phyloP scores from a whole-genome alignment of 2,329 filamentous ascomycete species.

The Fusarium proliferatum region DNA sequence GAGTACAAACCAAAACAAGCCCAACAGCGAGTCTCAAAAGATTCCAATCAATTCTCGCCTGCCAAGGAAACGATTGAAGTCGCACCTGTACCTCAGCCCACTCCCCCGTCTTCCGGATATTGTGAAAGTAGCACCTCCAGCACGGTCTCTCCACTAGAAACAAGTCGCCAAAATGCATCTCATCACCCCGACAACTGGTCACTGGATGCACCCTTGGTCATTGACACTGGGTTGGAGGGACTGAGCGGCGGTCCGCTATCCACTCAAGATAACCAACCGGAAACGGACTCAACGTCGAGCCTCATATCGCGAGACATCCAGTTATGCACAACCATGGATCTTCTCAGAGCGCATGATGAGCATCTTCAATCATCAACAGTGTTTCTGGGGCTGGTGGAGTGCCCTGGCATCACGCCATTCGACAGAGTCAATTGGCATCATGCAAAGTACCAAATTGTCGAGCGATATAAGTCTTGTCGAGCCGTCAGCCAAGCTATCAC shows the following conservation, averaged over 20 bases:
- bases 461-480: background rate
- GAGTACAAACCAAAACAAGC: background rate
- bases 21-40: background rate
- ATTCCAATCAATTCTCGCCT: background rate
- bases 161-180: background rate
- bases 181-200: background rate
- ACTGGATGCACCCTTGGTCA: background rate
- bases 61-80: background rate
- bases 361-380: background rate
- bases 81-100: background rate
- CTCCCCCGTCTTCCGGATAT: background rate
- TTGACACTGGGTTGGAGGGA: background rate
- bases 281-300: background rate
- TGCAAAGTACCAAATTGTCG: background rate
- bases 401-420: background rate
- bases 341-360: background rate
- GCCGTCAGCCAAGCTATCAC: background rate
- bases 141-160: background rate
- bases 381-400: background rate
- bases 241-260: background rate
- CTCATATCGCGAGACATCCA: background rate
- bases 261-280: too few species aligned
- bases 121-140: background rate
- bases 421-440: background rate
- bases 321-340: background rate